phyloP scores from a whole-genome alignment of 345 rosid species.

The Citrus mangshanensis region DNA sequence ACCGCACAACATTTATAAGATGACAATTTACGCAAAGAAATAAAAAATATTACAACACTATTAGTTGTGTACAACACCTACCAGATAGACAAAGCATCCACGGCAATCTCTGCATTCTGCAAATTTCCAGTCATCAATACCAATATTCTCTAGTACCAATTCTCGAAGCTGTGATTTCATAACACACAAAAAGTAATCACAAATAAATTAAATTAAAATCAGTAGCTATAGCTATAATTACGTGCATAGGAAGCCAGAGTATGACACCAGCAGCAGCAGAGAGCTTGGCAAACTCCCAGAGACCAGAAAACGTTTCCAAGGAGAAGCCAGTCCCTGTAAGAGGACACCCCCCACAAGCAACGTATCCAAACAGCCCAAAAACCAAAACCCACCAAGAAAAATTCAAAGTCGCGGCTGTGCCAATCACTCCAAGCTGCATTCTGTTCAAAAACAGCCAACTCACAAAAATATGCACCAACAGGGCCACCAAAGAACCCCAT shows the following conservation, averaged over 20 bases:
- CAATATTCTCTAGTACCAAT: constrained; percentile 75
- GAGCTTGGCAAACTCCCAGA: constrained; percentile 68
- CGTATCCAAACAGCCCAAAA: constrained; percentile 36
- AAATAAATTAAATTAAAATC: no score
- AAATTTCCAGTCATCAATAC: constrained; percentile 77
- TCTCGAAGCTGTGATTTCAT: constrained; percentile 62
- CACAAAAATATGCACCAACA: constrained; percentile 27
- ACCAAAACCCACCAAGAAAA: constrained; percentile 67
- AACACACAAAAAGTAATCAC: background rate
- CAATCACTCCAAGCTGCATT: constrained; percentile 49
- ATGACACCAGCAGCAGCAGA: constrained; percentile 77
- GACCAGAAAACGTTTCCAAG: constrained; percentile 66
- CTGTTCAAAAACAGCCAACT: constrained; percentile 10
- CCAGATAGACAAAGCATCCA: constrained; percentile 85
- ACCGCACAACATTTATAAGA: no score
- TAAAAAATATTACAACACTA: no score
- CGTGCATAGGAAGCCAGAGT: constrained; percentile 39
- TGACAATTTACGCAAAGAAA: no score
- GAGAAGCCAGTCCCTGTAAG: constrained; percentile 74
- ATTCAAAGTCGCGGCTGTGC: constrained; percentile 44
- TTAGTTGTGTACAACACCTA: constrained; percentile 11
- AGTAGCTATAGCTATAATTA: no score
- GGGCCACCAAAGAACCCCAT: constrained; percentile 34
- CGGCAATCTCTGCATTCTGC: constrained; percentile 59
- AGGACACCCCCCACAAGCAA: constrained; percentile 55